Evolutionary conservation across 495 filamentous ascomycete genomes (phyloP).

Genomic region (Apiosordaria backusii): DNA sequence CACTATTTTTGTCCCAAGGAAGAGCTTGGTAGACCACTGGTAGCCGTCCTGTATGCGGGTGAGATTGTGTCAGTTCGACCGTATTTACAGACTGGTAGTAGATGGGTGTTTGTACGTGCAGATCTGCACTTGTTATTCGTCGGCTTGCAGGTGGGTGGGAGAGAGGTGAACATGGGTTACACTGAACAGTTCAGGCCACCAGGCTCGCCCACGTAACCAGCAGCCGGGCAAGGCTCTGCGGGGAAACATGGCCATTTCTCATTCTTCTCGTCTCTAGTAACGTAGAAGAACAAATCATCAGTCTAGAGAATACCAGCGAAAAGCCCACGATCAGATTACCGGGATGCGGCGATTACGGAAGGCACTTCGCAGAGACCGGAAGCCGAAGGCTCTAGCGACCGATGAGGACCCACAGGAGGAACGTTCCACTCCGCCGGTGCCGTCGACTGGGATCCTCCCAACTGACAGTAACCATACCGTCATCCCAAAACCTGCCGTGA

Average conservation of each 20-base stretch:
- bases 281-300: background rate
- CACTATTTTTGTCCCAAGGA: background rate
- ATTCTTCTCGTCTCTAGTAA: background rate
- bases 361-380: background rate
- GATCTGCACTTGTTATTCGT: no score
- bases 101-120: no score
- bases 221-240: background rate
- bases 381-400: background rate
- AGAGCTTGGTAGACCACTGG: background rate
- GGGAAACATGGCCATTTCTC: background rate
- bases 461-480: background rate
- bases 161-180: background rate
- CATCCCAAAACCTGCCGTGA: background rate
- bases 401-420: background rate
- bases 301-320: background rate
- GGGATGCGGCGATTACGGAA: background rate
- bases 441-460: no score
- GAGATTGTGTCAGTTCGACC: no score
- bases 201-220: background rate
- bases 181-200: background rate
- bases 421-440: background rate
- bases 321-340: background rate
- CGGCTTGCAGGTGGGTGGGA: background rate
- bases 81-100: no score
- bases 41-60: no score